phyloP scores from a whole-genome alignment of 2,329 filamentous ascomycete species.

The Arthrobotrys megalospora region DNA sequence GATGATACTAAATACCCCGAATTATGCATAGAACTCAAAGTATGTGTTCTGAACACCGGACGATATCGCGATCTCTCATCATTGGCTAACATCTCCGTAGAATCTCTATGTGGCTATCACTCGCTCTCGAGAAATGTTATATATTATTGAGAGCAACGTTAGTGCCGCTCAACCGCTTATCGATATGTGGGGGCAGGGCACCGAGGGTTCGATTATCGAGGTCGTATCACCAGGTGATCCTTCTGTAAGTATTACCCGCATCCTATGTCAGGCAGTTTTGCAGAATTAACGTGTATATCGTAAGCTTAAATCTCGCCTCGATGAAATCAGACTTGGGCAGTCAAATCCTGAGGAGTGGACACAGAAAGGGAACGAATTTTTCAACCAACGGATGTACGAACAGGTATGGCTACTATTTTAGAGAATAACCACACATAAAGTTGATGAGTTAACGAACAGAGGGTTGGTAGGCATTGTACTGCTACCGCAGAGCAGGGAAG shows the following conservation, averaged over 20 bases:
- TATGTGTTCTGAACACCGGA: neutral
- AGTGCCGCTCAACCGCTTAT: slow-evolving; percentile 9
- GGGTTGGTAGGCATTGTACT: slow-evolving; percentile 23
- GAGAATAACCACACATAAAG: neutral
- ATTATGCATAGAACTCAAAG: slow-evolving; percentile 35
- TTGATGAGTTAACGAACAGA: neutral
- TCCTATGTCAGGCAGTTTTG: neutral
- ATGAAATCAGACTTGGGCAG: slow-evolving; percentile 17
- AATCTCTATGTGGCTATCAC: slow-evolving; percentile 48
- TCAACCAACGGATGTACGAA: slow-evolving; percentile 31
- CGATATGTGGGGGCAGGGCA: slow-evolving; percentile 24
- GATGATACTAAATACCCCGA: slow-evolving; percentile 35
- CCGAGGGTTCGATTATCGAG: slow-evolving; percentile 8
- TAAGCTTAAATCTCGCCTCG: slow-evolving; percentile 22
- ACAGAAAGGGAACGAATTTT: slow-evolving; percentile 30
- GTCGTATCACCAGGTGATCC: slow-evolving; percentile 12
- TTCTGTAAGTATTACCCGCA: neutral
- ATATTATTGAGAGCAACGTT: slow-evolving; percentile 17
- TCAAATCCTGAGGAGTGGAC: slow-evolving; percentile 24
- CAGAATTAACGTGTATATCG: neutral
- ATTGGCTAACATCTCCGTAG: neutral
- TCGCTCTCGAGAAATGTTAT: slow-evolving; percentile 30
- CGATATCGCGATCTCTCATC: neutral
- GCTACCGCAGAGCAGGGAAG: slow-evolving; percentile 17
- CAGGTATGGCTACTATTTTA: slow-evolving; percentile 1